phyloP scores from a whole-genome alignment of 495 filamentous ascomycete species.

The Oidiodendron maius region DNA sequence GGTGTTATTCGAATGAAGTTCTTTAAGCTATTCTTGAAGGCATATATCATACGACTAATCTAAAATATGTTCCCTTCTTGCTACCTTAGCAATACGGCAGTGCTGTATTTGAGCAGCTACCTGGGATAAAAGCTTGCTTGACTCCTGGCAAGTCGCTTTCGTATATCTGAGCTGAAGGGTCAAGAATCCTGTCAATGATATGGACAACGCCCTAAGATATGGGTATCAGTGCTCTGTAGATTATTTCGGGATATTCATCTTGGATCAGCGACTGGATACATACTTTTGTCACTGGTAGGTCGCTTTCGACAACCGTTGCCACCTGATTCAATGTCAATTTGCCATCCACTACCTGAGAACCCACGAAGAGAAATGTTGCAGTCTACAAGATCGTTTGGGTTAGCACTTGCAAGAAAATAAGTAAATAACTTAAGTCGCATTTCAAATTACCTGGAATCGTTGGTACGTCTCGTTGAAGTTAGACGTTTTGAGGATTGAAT shows the following conservation, averaged over 20 bases:
- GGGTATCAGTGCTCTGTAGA: neutral
- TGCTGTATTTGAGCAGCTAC: conserved; percentile 22
- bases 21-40: no score
- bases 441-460: no score
- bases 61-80: no score
- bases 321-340: conserved; percentile 20
- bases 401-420: no score
- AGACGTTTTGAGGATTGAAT: conserved; percentile 17
- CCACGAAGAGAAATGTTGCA: conserved; percentile 24
- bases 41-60: no score
- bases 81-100: conserved; percentile 22
- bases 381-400: conserved; percentile 26
- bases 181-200: conserved; percentile 24
- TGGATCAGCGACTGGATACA: no score
- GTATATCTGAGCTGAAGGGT: conserved; percentile 23
- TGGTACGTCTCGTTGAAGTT: conserved; percentile 20
- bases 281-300: conserved; percentile 22
- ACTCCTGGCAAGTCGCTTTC: conserved; percentile 21
- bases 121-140: conserved; percentile 22
- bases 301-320: conserved; percentile 7
- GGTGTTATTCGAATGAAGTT: no score
- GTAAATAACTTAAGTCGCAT: no score
- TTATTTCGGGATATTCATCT: neutral
- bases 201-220: conserved; percentile 15
- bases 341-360: conserved; percentile 18